Evolutionary conservation across 148 eudicot species (phyloP), one percentile per base, ranked within the genome.

Genomic region (Talinum fruticosum): DNA sequence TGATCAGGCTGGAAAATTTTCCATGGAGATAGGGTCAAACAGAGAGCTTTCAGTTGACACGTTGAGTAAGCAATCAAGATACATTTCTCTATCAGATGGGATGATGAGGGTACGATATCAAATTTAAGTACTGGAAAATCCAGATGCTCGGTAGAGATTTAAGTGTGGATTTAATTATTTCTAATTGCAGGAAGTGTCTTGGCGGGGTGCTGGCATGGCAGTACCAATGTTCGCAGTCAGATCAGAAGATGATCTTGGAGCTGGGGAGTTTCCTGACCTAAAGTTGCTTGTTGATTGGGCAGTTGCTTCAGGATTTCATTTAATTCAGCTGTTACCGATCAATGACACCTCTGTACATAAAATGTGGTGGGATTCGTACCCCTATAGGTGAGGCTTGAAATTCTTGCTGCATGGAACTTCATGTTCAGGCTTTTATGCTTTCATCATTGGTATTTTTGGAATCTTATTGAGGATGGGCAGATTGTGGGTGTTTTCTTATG

Each of bases 291-390:
- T 92, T 53, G 99, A 95, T 66, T 92, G 96, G 97, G 84, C 97
- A 73, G 97, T 90, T 78, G 79, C 83, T 19, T 91, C 97, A 34
- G 99, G 99, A 61, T 95, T 92, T 85, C 99, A 95, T 86, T 85
- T 95, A 77, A 94, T 95, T 81, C 99, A 95, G 89, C 97, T 95
- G 44, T 84, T 95, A 82, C 99, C 99, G 23, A 92, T 95, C 76
- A 92, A 95, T 79, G 99, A 95, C 84, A 95, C 99, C 69, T 95
- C 99, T 64, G 99, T 95, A 26, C 81, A 95, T 78, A 70, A 79
- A 80, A 95, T 91, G 97, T 95, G 99, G 99, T 95, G 99, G 99
- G 99, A 95, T 84, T 95, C 99, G 8, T 95, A 95, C 76, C 99
- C 99, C 4, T 95, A 95, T 88, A 95, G 99, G 99, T 92, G 69